Evolutionary conservation across 768 basidiomycete genomes (phyloP), one percentile per base, ranked within the genome.

Genomic region (Serendipita indica): DNA sequence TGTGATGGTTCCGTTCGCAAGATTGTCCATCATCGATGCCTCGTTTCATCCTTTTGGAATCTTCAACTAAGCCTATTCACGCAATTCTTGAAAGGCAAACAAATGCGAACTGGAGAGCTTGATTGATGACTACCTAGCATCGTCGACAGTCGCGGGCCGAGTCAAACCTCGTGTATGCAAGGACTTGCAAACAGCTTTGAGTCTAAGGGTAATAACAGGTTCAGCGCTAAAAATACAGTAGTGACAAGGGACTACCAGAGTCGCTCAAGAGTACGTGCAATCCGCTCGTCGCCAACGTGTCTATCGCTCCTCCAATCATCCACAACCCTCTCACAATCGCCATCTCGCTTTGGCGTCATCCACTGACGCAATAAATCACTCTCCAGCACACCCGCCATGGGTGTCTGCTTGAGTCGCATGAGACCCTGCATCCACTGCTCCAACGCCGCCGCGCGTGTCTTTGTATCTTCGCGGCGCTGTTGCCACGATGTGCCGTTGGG

Each of bases 161-260:
- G n/a, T n/a, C n/a, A n/a, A n/a, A n/a, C n/a, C n/a, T n/a, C n/a
- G n/a, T n/a, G n/a, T n/a, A n/a, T n/a, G n/a, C n/a, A n/a, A n/a
- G n/a, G n/a, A n/a, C n/a, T n/a, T n/a, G n/a, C n/a, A n/a, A n/a
- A n/a, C n/a, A n/a, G n/a, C n/a, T n/a, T n/a, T n/a, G n/a, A n/a
- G n/a, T n/a, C n/a, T n/a, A n/a, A n/a, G n/a, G n/a, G n/a, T n/a
- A n/a, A n/a, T n/a, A n/a, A n/a, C n/a, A n/a, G n/a, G n/a, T n/a
- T n/a, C n/a, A n/a, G n/a, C n/a, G n/a, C n/a, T n/a, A n/a, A n/a
- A n/a, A n/a, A n/a, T n/a, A n/a, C n/a, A n/a, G n/a, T n/a, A n/a
- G n/a, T n/a, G n/a, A n/a, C n/a, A n/a, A n/a, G n/a, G n/a, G 22
- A 27, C 49, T 54, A 54, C 49, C 49, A 54, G 49, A 54, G 14